Evolutionary conservation across 345 rosid species (phyloP), one percentile per base, ranked within the genome.

Genomic region (Excoecaria agallocha): DNA sequence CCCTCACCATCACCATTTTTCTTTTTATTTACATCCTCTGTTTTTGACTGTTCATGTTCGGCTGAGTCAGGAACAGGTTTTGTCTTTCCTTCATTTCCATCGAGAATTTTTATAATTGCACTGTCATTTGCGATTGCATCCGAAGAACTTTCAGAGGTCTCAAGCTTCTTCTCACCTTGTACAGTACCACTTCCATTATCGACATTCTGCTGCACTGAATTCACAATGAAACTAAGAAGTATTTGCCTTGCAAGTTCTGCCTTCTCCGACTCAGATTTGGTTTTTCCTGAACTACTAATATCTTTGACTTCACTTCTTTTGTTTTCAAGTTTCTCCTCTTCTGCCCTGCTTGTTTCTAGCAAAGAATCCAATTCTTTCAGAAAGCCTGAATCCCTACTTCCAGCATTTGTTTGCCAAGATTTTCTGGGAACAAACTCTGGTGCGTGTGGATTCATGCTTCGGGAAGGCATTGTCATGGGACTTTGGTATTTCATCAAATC

Each of bases 171-270:
- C 71, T 75, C 81, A 12, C 49, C 68, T 16, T 25, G 70, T 48
- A 69, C 43, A 41, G 87, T 38, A 50, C 70, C 83, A 35, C 51
- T 84, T 62, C 73, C 54, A 41, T 83, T 58, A 58, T 78, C 88
- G 25, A 66, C 76, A 71, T 86, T 87, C 56, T 85, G 71, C 78
- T 83, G 84, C 17, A 83, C 88, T 45, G 98, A 90, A 65, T 85
- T 87, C 66, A 87, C 92, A 56, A 87, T 86, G 79, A 92, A 86
- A 80, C 93, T 85, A 69, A 87, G 91, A 68, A 90, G 82, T 69
- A 90, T 85, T 86, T 90, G 91, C 81, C 89, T 87, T 11, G 91
- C 93, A 24, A 89, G 83, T 79, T 89, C 95, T 38, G 82, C 73
- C 79, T 89, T 89, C 72, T 88, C 86, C 5, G 86, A 69, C 77